Evolutionary conservation across 306 rosid genomes (phyloP), one percentile per base, ranked within the genome.

Genomic region (Ceratonia siliqua): DNA sequence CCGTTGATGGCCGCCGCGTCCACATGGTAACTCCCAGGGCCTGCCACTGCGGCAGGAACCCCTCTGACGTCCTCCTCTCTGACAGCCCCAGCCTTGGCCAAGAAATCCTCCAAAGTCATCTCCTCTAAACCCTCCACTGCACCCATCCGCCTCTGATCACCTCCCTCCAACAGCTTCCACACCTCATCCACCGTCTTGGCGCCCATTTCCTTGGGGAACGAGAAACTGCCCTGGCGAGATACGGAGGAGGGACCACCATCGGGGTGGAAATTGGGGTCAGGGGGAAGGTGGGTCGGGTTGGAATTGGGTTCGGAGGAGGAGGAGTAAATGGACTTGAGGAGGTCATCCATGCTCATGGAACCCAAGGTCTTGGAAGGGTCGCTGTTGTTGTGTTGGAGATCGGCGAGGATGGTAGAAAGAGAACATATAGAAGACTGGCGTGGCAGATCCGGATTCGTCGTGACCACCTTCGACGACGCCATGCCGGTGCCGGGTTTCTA

Each of bases 371-470:
- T 76, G 57, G 82, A 52, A 9, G 71, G 38, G 43, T 78, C 79
- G 77, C 24, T 11, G 65, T 0, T 21, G 70, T 9, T 76, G 71
- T 82, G 77, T 3, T 85, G 87, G 42, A 84, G 85, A 74, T 87
- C 89, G 45, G 85, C 86, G 75, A 90, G 74, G n/a, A 87, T 70
- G 24, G 80, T 66, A n/a, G 92, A 86, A 68, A 84, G 74, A 10
- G 96, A 86, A 79, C 89, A 86, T 45, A 84, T 53, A 77, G 91
- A 87, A 2, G 95, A 86, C 66, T 88, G 82, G 8, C 85, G 90
- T 75, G 88, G 90, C 66, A 82, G 90, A 84, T 90, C 96, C 82
- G 96, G 52, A 79, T 82, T 86, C 73, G 89, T 69, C 57, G 88
- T 76, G 32, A 75, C 88, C 80, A 89, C 73, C 68, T 89, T 89